These are phyloP conservation scores for Aechmea fasciata DNA, from an alignment of 176 grass and related monocot genomes.

Conservation along the genomic window DNA sequence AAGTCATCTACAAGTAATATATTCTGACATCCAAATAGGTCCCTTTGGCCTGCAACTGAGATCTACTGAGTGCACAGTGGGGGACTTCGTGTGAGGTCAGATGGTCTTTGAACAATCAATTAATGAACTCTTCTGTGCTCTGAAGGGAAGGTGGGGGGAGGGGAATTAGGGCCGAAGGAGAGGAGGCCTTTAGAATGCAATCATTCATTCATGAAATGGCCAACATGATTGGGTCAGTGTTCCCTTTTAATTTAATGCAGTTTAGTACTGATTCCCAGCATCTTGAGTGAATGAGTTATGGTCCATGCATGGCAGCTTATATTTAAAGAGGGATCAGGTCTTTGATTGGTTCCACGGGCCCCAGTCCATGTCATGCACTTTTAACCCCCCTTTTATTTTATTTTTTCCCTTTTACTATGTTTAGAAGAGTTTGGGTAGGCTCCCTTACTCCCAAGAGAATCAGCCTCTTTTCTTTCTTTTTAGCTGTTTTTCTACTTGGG, in stretches of 20 bases:
- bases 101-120: neutral
- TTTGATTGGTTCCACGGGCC: neutral
- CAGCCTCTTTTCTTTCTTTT: no score
- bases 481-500: no score
- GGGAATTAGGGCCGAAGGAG: neutral
- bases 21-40: no score
- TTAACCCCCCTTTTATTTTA: neutral
- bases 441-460: no score
- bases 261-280: neutral
- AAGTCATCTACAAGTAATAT: no score
- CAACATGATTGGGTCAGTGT: constrained; percentile 1
- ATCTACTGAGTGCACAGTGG: neutral
- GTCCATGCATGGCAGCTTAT: neutral
- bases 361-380: neutral
- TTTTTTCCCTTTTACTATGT: no score
- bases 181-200: neutral
- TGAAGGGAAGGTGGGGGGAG: neutral
- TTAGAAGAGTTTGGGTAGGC: no score
- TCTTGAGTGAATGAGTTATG: neutral
- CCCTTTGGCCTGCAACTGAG: no score
- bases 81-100: neutral
- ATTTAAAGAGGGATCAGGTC: no score
- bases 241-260: neutral
- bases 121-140: neutral
- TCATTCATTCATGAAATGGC: neutral